Conservation (phyloP, 2,329 filamentous ascomycete species). For the Trichoderma arundinaceum region DNA sequence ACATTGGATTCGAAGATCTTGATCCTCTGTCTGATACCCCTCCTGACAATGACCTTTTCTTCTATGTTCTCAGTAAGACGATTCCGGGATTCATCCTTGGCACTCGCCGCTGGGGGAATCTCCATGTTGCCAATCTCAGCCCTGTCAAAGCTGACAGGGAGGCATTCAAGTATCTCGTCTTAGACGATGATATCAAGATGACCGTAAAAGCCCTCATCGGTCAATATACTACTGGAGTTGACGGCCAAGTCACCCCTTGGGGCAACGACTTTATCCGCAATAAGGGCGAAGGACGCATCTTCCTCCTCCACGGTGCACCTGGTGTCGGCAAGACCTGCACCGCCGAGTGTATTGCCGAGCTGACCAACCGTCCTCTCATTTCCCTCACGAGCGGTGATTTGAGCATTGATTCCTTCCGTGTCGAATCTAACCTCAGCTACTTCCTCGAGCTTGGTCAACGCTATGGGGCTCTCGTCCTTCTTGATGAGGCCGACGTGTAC, state of each 20-base stretch:
- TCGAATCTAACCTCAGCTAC: constrained; percentile 54
- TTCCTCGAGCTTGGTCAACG: constrained; percentile 56
- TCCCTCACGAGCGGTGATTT: constrained; percentile 58
- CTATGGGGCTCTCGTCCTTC: constrained; percentile 58
- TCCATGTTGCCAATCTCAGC: constrained; percentile 48
- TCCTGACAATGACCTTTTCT: constrained; percentile 52
- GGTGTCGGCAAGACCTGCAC: constrained; percentile 65
- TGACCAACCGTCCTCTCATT: constrained; percentile 57
- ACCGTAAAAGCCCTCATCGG: constrained; percentile 56
- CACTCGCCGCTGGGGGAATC: constrained; percentile 52
- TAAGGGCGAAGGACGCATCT: constrained; percentile 57
- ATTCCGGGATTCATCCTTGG: constrained; percentile 55
- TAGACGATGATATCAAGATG: constrained; percentile 55
- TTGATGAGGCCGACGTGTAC: constrained; percentile 67
- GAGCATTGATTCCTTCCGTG: constrained; percentile 45
- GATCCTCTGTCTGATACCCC: constrained; percentile 45
- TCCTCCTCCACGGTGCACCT: constrained; percentile 58
- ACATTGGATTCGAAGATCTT: constrained; percentile 50
- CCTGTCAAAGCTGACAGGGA: constrained; percentile 53
- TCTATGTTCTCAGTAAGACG: constrained; percentile 50
- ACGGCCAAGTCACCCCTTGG: constrained; percentile 52
- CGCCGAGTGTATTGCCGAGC: constrained; percentile 60
- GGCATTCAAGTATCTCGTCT: constrained; percentile 57
- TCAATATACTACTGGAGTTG: constrained; percentile 49
- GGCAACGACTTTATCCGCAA: constrained; percentile 55